phyloP scores from a whole-genome alignment of 1,284 basidiomycete genomes.

The Grifola frondosa region DNA sequence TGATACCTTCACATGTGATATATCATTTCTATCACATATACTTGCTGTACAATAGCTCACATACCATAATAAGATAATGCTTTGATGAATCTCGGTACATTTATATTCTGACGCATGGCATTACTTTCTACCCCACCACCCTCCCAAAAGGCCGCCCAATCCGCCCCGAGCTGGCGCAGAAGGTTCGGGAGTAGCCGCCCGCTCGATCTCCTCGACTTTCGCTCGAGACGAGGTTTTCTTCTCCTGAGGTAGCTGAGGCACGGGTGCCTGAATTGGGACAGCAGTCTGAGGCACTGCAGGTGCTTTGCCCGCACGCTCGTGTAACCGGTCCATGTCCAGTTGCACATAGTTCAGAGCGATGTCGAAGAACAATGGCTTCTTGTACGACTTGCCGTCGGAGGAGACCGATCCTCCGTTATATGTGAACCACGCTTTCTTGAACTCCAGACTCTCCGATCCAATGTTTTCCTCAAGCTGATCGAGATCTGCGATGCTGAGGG shows the following conservation, averaged over 20 bases:
- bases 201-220: conserved; percentile 38
- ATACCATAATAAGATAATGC: too few relatives aligned
- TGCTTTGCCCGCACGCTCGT: conserved; percentile 68
- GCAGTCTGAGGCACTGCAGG: conserved; percentile 15
- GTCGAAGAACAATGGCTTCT: conserved; percentile 90
- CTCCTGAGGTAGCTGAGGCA: conserved; percentile 25
- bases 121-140: conserved; percentile 53
- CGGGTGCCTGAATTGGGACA: conserved; percentile 21
- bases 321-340: conserved; percentile 76
- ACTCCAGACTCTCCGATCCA: conserved; percentile 46
- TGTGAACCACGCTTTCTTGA: conserved; percentile 81
- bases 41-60: too few relatives aligned
- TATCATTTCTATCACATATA: too few relatives aligned
- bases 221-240: conserved; percentile 29
- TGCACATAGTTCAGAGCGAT: conserved; percentile 92
- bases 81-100: too few relatives aligned
- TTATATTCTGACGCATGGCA: too few relatives aligned
- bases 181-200: conserved; percentile 42
- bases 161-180: conserved; percentile 35
- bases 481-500: conserved; percentile 47
- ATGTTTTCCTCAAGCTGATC: conserved; percentile 53
- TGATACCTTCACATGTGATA: too few relatives aligned
- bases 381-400: conserved; percentile 47
- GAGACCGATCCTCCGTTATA: conserved; percentile 63
- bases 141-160: conserved; percentile 46